Percentiles rank a stretch among this genome's conserved stretches.
Conservation (phyloP, 225 moss, liverwort and hornwort species). For the Physcomitrellopsis africana region DNA sequence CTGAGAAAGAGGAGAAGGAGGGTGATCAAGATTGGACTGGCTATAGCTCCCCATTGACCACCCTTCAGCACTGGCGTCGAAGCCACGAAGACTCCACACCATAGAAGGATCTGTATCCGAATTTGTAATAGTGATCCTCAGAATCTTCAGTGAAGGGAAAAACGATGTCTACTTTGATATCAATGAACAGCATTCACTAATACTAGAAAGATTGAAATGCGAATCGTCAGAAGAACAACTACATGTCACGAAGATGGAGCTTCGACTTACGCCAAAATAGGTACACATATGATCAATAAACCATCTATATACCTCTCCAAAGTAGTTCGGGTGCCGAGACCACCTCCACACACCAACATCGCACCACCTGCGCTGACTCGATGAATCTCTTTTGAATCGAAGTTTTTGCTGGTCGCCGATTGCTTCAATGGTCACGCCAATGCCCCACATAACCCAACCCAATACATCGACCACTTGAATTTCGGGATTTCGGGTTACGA, state of each 20-base stretch:
- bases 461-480: constrained; percentile 63
- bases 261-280: constrained; percentile 14
- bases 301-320: constrained; percentile 69
- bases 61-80: constrained; percentile 78
- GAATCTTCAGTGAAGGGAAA: constrained; percentile 19
- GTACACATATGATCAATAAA: background rate
- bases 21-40: constrained; percentile 74
- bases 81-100: constrained; percentile 87
- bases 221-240: constrained; percentile 15
- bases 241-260: background rate
- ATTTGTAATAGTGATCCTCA: background rate
- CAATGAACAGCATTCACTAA: background rate
- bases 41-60: constrained; percentile 83
- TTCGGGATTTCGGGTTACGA: constrained; percentile 65
- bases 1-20: constrained; percentile 90
- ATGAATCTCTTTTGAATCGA: constrained; percentile 56
- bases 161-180: background rate
- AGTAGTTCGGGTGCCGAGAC: constrained; percentile 96
- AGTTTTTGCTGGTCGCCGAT: constrained; percentile 89
- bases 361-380: constrained; percentile 75
- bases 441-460: constrained; percentile 77
- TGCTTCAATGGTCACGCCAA: constrained; percentile 69
- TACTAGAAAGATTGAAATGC: constrained; percentile 18
- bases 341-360: constrained; percentile 87
- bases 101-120: constrained; percentile 64